Percentiles rank a stretch among this genome's conserved stretches.
These are phyloP conservation scores for Penicillium manginii DNA, from an alignment of 495 filamentous ascomycete species.

Conservation along the genomic window DNA sequence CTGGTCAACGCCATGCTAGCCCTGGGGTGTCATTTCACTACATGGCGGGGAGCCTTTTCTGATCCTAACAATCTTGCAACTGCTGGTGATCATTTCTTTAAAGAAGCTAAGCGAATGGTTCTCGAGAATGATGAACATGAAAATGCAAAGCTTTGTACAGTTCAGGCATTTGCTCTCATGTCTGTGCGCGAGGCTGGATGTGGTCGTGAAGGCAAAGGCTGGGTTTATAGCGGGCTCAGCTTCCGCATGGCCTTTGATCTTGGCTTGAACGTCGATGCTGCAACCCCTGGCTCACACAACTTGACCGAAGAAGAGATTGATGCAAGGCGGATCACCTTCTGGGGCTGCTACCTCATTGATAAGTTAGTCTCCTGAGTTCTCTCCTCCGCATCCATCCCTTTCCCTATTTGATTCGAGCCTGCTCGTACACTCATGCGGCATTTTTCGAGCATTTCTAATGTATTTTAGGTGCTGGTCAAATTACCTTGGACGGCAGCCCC, in stretches of 20 bases:
- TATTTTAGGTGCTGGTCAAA: slow-evolving; percentile 85
- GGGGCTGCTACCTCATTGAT: slow-evolving; percentile 98
- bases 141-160: slow-evolving; percentile 86
- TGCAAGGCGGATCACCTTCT: slow-evolving; percentile 89
- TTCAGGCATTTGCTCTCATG: slow-evolving; percentile 94
- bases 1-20: slow-evolving; percentile 97
- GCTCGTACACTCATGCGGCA: background rate
- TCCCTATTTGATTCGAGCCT: background rate
- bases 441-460: slow-evolving; percentile 22
- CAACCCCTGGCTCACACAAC: slow-evolving; percentile 59
- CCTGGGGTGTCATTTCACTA: slow-evolving; percentile 95
- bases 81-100: slow-evolving; percentile 96
- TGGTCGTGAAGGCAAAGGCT: slow-evolving; percentile 91
- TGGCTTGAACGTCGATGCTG: slow-evolving; percentile 86
- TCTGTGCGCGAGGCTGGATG: slow-evolving; percentile 96
- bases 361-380: slow-evolving; percentile 57
- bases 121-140: slow-evolving; percentile 93
- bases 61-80: slow-evolving; percentile 75
- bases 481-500: slow-evolving; percentile 91
- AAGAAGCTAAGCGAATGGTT: slow-evolving; percentile 88
- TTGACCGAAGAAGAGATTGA: slow-evolving; percentile 85
- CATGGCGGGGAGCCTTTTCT: slow-evolving; percentile 67
- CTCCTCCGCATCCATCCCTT: background rate
- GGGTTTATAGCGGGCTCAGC: slow-evolving; percentile 98
- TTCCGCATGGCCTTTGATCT: slow-evolving; percentile 98